Conservation (phyloP, 140 eudicot genomes). For the Ambrosia hybrid region DNA sequence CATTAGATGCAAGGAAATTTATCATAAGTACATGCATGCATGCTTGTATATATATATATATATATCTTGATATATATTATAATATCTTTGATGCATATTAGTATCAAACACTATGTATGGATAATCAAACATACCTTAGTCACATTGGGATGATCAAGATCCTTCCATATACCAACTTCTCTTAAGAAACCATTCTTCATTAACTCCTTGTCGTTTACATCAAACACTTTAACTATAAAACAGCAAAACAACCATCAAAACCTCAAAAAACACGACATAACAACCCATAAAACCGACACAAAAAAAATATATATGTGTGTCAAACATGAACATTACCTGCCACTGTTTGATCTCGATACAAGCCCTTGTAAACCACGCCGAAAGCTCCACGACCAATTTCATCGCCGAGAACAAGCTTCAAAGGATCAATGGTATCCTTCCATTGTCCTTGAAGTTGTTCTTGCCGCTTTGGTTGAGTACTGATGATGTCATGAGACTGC, state of each 20-base stretch:
- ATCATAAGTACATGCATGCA: neutral
- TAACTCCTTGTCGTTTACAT: conserved; percentile 12
- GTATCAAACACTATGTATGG: neutral
- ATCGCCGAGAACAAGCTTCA: conserved; percentile 9
- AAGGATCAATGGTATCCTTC: conserved; percentile 15
- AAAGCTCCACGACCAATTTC: conserved; percentile 21
- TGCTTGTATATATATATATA: too few species aligned
- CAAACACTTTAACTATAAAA: conserved; percentile 30
- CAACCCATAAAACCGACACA: neutral
- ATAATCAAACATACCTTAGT: conserved; percentile 19
- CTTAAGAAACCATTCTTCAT: conserved; percentile 22
- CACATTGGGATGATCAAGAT: conserved; percentile 34
- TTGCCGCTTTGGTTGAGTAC: neutral
- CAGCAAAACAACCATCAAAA: neutral
- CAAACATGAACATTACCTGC: conserved; percentile 18
- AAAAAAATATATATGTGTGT: neutral
- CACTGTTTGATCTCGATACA: conserved; percentile 15
- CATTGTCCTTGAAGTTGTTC: neutral
- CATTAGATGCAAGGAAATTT: neutral
- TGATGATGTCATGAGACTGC: neutral
- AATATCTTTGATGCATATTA: too few species aligned
- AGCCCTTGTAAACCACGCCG: conserved; percentile 23
- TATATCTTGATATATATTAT: too few species aligned
- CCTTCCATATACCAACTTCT: conserved; percentile 29
- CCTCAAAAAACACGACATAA: neutral